Evolutionary conservation across 306 rosid genomes (phyloP).

Genomic region (Trifolium dubium): DNA sequence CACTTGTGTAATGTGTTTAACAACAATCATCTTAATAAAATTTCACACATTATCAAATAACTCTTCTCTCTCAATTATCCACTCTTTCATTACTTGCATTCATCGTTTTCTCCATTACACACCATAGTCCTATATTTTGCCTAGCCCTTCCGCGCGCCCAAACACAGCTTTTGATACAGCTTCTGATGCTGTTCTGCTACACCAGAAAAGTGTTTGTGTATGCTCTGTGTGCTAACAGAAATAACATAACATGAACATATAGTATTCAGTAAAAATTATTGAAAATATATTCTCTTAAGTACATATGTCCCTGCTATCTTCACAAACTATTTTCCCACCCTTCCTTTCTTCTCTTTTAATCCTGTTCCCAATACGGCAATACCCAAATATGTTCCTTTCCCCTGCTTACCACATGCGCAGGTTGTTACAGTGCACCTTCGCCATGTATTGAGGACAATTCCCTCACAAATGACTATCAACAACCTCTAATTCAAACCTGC

Average conservation of each 20-base stretch:
- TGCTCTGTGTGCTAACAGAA: too few species aligned
- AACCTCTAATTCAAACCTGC: not conserved
- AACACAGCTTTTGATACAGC: too few species aligned
- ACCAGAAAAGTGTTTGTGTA: too few species aligned
- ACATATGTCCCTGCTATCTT: not conserved
- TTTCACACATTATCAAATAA: too few species aligned
- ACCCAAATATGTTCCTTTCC: constrained; percentile 13
- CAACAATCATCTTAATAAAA: too few species aligned
- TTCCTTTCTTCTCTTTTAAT: constrained; percentile 3
- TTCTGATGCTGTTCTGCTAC: too few species aligned
- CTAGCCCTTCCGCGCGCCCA: too few species aligned
- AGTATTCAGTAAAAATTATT: not conserved
- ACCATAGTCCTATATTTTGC: too few species aligned
- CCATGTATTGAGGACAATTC: constrained; percentile 3
- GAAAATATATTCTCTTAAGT: not conserved
- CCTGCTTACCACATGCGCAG: not conserved
- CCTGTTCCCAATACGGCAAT: not conserved
- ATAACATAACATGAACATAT: not conserved
- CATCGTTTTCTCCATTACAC: too few species aligned
- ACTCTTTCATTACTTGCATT: too few species aligned
- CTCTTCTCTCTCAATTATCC: too few species aligned
- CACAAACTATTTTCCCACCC: not conserved
- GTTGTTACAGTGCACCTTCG: constrained; percentile 1
- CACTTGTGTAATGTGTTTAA: too few species aligned
- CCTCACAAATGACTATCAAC: constrained; percentile 4